Base-by-base conservation (phyloP, 441 rosid genomes). In the Pelargonium cotyledonis region DNA sequence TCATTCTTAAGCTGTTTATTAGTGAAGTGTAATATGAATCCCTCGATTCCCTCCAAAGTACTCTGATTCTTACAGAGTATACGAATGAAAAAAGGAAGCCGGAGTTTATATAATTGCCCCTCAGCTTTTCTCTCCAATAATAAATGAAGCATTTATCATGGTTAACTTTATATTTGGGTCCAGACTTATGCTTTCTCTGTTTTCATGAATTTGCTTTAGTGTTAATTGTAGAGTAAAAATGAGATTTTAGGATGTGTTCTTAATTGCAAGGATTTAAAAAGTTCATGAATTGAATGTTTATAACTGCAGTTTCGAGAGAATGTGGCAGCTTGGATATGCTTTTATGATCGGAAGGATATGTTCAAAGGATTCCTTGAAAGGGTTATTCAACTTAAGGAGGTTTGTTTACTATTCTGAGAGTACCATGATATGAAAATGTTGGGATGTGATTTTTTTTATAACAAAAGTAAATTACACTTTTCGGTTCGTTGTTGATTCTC, bases 241-340 rank as follows among this genome's bases (percentile, higher is more conserved):
- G 3, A 31, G 9, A 8, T n/a, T 64, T 38, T 8, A 15, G 47
- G 12, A 15, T 38, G 47, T 0, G 47, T 12, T 16, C 21, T 16
- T 69, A 31, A 9, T 68, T 65, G 16, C 15, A 29, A 31, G 65
- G 63, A 70, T n/a, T 26, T 3, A 47, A 19, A 70, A 55, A 44
- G 53, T 10, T n/a, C 3, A 63, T 26, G 69, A 55, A 44, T 31
- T 57, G 72, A 8, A 40, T 60, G 8, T 66, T 69, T 43, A 57
- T 12, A 65, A 55, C 73, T 85, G 82, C 84, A 95, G 98, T 95
- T 95, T 67, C 87, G 99, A 72, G 99, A 95, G 88, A 92, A 92
- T 76, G 98, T 95, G 71, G 92, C 91, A 31, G 99, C 97, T 83
- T 95, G 99, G 99, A 66, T 84, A 66, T 95, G 98, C 81, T 95